Evolutionary conservation across 192 early-diverging fungal species (phyloP), one percentile per base, ranked within the genome.

Genomic region (Coemansia sp.): DNA sequence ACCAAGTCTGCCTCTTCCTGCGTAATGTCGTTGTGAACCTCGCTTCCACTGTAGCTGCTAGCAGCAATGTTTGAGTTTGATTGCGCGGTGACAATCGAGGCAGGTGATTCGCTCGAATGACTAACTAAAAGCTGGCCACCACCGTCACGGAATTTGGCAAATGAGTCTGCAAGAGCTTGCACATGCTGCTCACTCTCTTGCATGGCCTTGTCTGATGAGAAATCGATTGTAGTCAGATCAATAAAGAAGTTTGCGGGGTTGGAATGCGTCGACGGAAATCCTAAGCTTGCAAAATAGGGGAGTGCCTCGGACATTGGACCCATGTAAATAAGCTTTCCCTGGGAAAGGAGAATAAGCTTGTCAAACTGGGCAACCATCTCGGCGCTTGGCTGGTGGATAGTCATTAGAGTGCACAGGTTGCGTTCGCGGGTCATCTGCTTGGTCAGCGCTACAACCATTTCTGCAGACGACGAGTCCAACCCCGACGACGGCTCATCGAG

Each of bases 321-420:
- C 41, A 57, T 67, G 53, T 80, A 87, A 37, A 86, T 62, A 2
- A 64, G 55, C 19, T 67, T 27, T 11, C 90, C 90, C 1, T 62
- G 70, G 30, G 82, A 62, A 11, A 91, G 58, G n/a, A 92, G 53
- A 33, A 89, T 67, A 0, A 91, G 72, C 38, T 85, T 77, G 67
- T 91, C 87, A 69, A 93, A 92, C 27, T 85, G 60, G 9, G 67
- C 64, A 71, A 85, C n/a, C n/a, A n/a, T n/a, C n/a, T n/a, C n/a
- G n/a, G n/a, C n/a, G n/a, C n/a, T n/a, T n/a, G n/a, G n/a, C n/a
- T n/a, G n/a, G n/a, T n/a, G n/a, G n/a, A n/a, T n/a, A n/a, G n/a
- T n/a, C n/a, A n/a, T n/a, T n/a, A 93, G 63, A 9, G 91, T 79
- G 5, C 89, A 86, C 27, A 83, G 84, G 5, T 79, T 60, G 12